Base-by-base conservation (phyloP, 768 basidiomycete genomes). In the Leccinellum rugosiceps region DNA sequence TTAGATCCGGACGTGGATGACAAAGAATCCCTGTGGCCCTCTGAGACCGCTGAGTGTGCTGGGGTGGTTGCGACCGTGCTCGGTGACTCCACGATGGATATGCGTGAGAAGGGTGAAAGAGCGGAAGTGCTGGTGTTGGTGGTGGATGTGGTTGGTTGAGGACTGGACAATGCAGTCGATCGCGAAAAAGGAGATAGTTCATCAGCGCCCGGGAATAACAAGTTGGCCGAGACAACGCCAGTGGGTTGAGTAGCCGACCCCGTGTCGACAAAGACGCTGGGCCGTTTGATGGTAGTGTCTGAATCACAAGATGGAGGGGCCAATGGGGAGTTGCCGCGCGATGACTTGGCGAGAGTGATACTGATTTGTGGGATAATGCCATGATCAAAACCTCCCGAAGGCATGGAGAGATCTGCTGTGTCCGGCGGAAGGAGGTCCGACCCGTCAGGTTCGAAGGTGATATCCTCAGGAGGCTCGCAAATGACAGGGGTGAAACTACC, bases 381-480 rank as follows among this genome's bases (percentile, higher is more conserved):
- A 56, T 62, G 58, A 41, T 46, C 63, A 51, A 56, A 51, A 25
- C 51, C 51, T n/a, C 57, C 50, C 21, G 52, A 59, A 32, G 23
- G 53, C 54, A 61, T 58, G 55, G 60, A 32, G 65, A 58, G 45
- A 55, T 21, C 49, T 57, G 58, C 52, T 46, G 15, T 53, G 53
- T 57, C 59, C 35, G 25, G 52, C 50, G 50, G 63, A 55, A 59
- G 55, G 46, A 58, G 55, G 34, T 60, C 63, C 31, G 58, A 58
- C 57, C 60, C 65, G 34, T 35, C 34, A 35, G 34, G 34, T 9
- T 60, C 68, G 46, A 57, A 57, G 48, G 50, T 50, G 46, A 69
- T 61, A 52, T 71, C 67, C 48, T 70, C 69, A 50, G 69, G 69
- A 56, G 69, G 63, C 53, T 70, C 68, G 56, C 69, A 70, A 56